phyloP scores from a whole-genome alignment of 257 asterid species.

The Forsythia viridissima region DNA sequence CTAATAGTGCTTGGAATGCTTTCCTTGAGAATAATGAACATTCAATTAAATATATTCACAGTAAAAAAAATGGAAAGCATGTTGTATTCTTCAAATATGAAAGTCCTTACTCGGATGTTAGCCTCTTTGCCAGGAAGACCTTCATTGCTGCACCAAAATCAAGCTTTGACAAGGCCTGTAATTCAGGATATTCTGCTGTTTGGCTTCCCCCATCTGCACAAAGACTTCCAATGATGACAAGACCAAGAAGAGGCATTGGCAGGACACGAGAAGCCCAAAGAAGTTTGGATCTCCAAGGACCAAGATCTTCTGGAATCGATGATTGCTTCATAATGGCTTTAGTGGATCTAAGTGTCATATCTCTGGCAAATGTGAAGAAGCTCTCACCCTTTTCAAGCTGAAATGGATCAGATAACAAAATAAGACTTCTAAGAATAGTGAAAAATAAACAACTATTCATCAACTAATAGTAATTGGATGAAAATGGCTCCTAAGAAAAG shows the following conservation, averaged over 20 bases:
- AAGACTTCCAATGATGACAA: conserved; percentile 78
- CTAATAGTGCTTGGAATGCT: background rate
- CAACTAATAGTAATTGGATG: conserved; percentile 3
- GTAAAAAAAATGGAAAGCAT: background rate
- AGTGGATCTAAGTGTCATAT: conserved; percentile 85
- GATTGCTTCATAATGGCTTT: conserved; percentile 71
- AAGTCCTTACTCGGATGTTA: conserved; percentile 84
- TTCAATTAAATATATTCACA: conserved; percentile 1
- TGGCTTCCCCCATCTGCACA: conserved; percentile 73
- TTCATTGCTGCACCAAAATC: conserved; percentile 95
- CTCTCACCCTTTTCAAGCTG: conserved; percentile 97
- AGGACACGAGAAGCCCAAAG: conserved; percentile 86
- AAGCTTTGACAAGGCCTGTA: conserved; percentile 90
- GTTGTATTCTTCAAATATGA: background rate
- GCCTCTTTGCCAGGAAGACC: conserved; percentile 89
- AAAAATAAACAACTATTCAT: background rate
- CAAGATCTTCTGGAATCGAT: conserved; percentile 74
- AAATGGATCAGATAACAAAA: conserved; percentile 15
- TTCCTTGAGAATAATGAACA: background rate
- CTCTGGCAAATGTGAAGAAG: conserved; percentile 91
- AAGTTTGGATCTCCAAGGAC: conserved; percentile 90
- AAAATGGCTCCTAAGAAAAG: background rate
- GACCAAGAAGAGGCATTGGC: conserved; percentile 98
- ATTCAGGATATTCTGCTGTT: conserved; percentile 69
- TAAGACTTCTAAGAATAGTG: background rate